Base-by-base conservation (phyloP, 495 filamentous ascomycete genomes). In the Xylaria palmicola region DNA sequence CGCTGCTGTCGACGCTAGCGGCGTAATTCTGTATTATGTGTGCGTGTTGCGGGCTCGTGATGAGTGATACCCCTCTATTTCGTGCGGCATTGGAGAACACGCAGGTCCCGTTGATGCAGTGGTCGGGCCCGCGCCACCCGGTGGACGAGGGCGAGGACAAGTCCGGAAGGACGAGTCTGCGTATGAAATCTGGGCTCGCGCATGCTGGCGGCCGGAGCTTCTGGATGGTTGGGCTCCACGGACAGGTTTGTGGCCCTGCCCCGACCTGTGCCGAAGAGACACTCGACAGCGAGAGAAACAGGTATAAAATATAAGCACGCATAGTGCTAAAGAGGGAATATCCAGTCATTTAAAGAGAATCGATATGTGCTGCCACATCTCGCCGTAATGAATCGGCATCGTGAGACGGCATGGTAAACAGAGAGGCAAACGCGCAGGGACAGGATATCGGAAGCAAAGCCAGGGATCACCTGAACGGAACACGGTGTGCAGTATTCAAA, bases 71-170 rank as follows among this genome's bases (percentile, higher is more conserved):
- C 29, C 75, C 75, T 37, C 69, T 68, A 32, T 65, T 19, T 66
- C 48, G 6, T 48, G 19, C 7, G 29, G 56, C 36, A 54, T 74
- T 74, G 44, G 61, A 63, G 50, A 65, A 79, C 8, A 76, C 55
- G 52, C 77, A 78, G 41, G 71, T 72, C 1, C 70, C 65, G 19
- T 66, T 66, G n/a, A 72, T 54, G 48, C 78, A 78, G 36, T 75
- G 50, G 15, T 66, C 59, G 6, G 76, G 74, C 0, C 74, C 75
- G 10, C 68, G 27, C 77, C 77, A 79, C 36, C 6, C n/a, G 12
- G 20, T 7, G 15, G 40, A 8, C 4, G 10, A 4, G 4, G 22
- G 13, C 2, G 56, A 13, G 1, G 41, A 12, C 2, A 43, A n/a
- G 1, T 20, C 30, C 4, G 58, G 26, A 2, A 44, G 39, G 12